These are phyloP conservation scores for Stachybotrys elegans DNA, from an alignment of 2,329 filamentous ascomycete genomes.

Conservation along the genomic window DNA sequence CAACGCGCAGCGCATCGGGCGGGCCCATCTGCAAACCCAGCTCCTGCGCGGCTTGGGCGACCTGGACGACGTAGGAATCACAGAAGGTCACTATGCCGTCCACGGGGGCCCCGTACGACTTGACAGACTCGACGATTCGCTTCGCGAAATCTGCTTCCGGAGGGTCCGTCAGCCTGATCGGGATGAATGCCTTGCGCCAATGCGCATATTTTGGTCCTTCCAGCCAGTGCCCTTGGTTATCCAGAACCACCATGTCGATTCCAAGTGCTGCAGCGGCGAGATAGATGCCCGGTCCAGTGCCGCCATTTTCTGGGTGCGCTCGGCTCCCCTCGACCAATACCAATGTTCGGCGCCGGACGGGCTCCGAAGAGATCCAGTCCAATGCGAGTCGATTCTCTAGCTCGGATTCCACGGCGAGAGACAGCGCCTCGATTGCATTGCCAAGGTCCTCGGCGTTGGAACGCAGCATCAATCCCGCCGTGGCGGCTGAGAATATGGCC, in stretches of 20 bases:
- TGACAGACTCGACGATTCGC: slow-evolving; percentile 2
- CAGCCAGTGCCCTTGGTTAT: slow-evolving; percentile 6
- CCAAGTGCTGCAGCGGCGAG: slow-evolving; percentile 5
- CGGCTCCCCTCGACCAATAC: slow-evolving; percentile 3
- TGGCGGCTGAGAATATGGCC: slow-evolving; percentile 3
- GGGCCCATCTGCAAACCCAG: slow-evolving; percentile 5
- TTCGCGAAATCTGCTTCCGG: slow-evolving; percentile 5
- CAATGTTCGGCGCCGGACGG: neutral
- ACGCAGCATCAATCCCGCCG: slow-evolving; percentile 3
- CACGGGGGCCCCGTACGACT: slow-evolving; percentile 6
- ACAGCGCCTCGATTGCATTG: neutral
- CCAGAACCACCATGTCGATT: slow-evolving; percentile 5
- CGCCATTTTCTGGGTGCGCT: slow-evolving; percentile 2
- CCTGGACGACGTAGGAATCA: slow-evolving; percentile 2
- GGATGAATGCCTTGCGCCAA: slow-evolving; percentile 8
- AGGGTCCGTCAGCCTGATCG: slow-evolving; percentile 3
- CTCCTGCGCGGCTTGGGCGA: slow-evolving; percentile 4
- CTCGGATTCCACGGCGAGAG: slow-evolving; percentile 4
- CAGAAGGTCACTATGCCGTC: slow-evolving; percentile 7
- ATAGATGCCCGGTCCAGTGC: neutral
- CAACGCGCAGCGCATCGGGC: slow-evolving; percentile 3
- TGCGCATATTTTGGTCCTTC: slow-evolving; percentile 6
- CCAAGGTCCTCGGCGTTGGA: neutral
- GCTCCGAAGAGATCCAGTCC: slow-evolving; percentile 1
- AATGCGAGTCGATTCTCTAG: slow-evolving; percentile 5